Base-by-base conservation (phyloP, 2,329 filamentous ascomycete species). In the Pseudogymnoascus sp. region DNA sequence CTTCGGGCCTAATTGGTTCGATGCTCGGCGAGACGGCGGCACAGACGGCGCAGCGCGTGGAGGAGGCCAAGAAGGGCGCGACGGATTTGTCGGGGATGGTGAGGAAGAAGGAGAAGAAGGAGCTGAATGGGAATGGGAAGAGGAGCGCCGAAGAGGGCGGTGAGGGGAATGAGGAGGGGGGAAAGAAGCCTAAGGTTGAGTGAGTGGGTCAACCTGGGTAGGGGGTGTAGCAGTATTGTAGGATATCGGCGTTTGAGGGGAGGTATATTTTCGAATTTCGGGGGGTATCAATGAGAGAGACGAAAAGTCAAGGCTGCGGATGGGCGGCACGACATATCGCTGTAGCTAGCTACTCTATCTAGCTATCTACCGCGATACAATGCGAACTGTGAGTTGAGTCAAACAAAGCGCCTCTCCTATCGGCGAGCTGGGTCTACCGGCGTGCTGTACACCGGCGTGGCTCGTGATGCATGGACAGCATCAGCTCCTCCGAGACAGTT, bases 1-100 rank as follows among this genome's bases (percentile, higher is more conserved):
- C 64, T 24, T 78, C 82, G 61, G 86, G 88, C 31, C 79, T 91
- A 26, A 77, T 91, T 6, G 86, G 87, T 63, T 81, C 83, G 19
- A 79, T 85, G 43, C 74, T 88, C 4, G 88, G 87, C 63, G 84
- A 87, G 71, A 82, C 84, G 37, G 78, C 84, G 2, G 80, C 79
- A 1, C 81, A 87, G 62, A 83, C 85, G 61, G 80, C 85, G 67
- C 86, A 85, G 24, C 82, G 84, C 67, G 79, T 91, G 53, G 85
- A 89, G 53, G 88, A 92, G 72, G 89, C 88, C 28, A 89, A 87
- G 70, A 88, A 88, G 76, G 82, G 79, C 6, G 90, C 90, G 6
- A 91, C 83, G 14, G 90, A 95, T 71, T 78, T 96, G 12, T 85
- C 83, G 0, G 83, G 86, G n/a, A 78, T 93, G 53, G 87, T 93